Evolutionary conservation across 805 yeast genomes (phyloP).

Genomic region (Candida boidinii): DNA sequence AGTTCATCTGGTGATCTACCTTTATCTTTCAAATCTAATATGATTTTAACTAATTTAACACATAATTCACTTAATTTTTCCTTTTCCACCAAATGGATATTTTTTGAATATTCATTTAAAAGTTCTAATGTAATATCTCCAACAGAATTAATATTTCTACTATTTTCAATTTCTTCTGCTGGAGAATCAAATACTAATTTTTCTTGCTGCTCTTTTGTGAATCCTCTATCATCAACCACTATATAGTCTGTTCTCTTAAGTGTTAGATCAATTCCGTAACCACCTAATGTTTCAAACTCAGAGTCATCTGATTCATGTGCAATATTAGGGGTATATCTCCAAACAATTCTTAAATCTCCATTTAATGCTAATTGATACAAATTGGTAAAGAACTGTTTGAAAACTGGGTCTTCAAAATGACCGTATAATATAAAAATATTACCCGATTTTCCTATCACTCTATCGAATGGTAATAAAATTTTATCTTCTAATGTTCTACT

Average conservation of each 20-base stretch:
- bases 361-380: conserved; percentile 48
- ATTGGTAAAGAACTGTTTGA: conserved; percentile 48
- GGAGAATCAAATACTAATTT: conserved; percentile 16
- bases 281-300: conserved; percentile 30
- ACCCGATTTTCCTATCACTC: conserved; percentile 44
- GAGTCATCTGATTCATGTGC: conserved; percentile 1
- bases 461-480: conserved; percentile 40
- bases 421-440: conserved; percentile 53
- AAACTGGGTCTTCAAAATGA: conserved; percentile 39
- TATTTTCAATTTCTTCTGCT: conserved; percentile 1
- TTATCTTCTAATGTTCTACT: conserved; percentile 16
- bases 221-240: conserved; percentile 53
- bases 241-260: conserved; percentile 60
- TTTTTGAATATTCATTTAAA: conserved; percentile 16
- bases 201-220: conserved; percentile 17
- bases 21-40: no score
- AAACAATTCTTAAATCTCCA: conserved; percentile 64
- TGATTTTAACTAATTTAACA: conserved; percentile 30
- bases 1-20: no score
- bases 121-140: conserved; percentile 5
- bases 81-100: conserved; percentile 22
- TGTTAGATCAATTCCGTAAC: conserved; percentile 61
- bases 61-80: conserved; percentile 30
- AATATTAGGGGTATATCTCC: conserved; percentile 55
- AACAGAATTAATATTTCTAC: neutral